Evolutionary conservation across 1,139 yeast genomes (phyloP), one percentile per base, ranked within the genome.

Genomic region (Suhomyces atakaporum): DNA sequence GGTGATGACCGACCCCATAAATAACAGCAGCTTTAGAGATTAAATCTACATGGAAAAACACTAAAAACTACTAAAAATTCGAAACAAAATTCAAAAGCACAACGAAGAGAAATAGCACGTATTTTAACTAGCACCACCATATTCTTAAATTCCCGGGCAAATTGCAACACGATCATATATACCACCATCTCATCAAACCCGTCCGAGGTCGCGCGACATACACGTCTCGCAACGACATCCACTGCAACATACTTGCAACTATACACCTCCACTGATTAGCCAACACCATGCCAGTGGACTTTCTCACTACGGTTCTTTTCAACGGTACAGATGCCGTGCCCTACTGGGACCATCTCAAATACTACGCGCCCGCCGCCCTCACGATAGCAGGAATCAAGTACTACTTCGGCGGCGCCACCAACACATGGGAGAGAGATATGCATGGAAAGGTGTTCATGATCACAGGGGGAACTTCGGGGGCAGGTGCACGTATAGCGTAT

Each of bases 401-500:
- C 56, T 87, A 84, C 63, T 81, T 84, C 51, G 75, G 82, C 25
- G 97, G 97, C 3, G 61, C 87, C 2, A 50, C 73, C 16, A 92
- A 89, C 60, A 84, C 89, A 0, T 89, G 96, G 95, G 95, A 87
- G 46, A 72, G 97, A 41, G 90, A 89, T 45, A 65, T 92, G 60
- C 96, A 92, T 55, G 97, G 98, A 2, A 80, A 84, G 50, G 97
- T 92, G 8, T 86, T 79, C 49, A 68, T 92, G 32, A 51, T 71
- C 8, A 71, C 77, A 0, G 96, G 98, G 5, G 98, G 95, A 1
- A 92, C 98, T 0, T 75, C 94, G 2, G 97, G 98, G 0, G 60
- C 88, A 40, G 98, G 98, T 0, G 85, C 94, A 0, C 75, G 77
- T 4, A 73, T 86, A 1, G 95, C 79, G 0, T 68, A 71, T 31